Evolutionary conservation across 257 asterid genomes (phyloP), one percentile per base, ranked within the genome.

Genomic region (Nicotiana benthamiana): DNA sequence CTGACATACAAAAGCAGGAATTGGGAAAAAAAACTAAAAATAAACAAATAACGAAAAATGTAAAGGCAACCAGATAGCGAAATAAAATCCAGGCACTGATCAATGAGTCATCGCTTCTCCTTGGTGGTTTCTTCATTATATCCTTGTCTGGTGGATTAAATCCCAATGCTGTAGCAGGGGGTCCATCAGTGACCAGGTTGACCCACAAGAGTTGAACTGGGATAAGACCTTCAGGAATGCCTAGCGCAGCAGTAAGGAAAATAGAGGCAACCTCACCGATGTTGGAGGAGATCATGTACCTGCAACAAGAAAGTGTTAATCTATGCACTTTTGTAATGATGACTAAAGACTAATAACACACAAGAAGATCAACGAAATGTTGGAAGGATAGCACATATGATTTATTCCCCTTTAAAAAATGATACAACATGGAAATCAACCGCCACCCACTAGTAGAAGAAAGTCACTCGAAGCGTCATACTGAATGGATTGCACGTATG

Each of bases 181-280:
- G 99, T n/a, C 99, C 99, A 85, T 96, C 98, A 24, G 99, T 96
- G 52, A 94, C 99, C 83, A 94, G 87, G 87, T 94, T 96, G 77
- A 96, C 98, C 99, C 98, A 96, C 85, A 96, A 89, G 84, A 96
- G 98, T 89, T 96, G 99, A 80, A 94, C 98, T 3, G 99, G 99
- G 68, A 96, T 96, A 87, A 96, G 87, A 83, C 99, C 98, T 86
- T 96, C 99, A 0, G 99, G 99, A 80, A 94, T 94, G 75, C 99
- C 99, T 72, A 96, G 85, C 48, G 99, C 99, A 26, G 99, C 97
- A 5, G 99, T 96, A 20, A 96, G 88, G 77, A 96, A 96, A 82
- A 96, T 96, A 52, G 88, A 96, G 59, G 97, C 98, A 34, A 96
- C 98, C 87, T 96, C 99, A 48, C 99, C 99, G 3, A 96, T 94